Conservation (phyloP, 257 asterid genomes). For the Solanum paucissectum region DNA sequence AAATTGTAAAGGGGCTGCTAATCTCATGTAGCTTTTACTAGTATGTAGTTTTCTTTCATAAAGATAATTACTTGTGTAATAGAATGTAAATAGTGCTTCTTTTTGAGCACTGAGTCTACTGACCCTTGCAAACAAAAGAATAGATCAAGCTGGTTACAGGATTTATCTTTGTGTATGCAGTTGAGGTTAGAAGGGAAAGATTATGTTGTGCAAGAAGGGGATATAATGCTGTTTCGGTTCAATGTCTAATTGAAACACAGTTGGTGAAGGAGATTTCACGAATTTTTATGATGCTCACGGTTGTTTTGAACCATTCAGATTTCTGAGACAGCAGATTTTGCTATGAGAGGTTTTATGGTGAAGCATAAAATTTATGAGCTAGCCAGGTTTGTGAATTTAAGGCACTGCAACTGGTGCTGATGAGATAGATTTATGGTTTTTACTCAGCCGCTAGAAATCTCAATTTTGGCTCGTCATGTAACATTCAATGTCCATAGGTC, state of each 20-base stretch:
- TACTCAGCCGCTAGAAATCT: background rate
- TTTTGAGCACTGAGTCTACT: background rate
- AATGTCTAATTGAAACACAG: conserved; percentile 41
- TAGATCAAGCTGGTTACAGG: background rate
- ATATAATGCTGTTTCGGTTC: conserved; percentile 85
- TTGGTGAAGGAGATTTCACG: background rate
- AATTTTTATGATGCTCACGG: background rate
- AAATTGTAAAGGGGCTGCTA: background rate
- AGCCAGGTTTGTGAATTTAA: background rate
- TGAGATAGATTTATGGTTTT: background rate
- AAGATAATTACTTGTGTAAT: background rate
- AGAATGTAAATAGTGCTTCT: background rate
- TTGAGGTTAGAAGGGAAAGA: conserved; percentile 95
- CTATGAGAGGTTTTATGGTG: background rate
- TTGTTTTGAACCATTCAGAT: background rate
- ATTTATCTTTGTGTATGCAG: conserved; percentile 34
- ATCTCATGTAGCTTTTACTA: background rate
- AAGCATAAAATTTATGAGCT: background rate
- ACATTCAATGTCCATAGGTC: background rate
- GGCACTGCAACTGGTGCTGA: background rate
- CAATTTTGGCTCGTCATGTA: background rate
- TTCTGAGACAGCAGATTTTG: background rate
- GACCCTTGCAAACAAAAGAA: background rate
- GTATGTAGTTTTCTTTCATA: background rate
- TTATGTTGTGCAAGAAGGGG: conserved; percentile 89